These are phyloP conservation scores for Cercospora zeina DNA, from an alignment of 2,329 filamentous ascomycete species.

Conservation along the genomic window DNA sequence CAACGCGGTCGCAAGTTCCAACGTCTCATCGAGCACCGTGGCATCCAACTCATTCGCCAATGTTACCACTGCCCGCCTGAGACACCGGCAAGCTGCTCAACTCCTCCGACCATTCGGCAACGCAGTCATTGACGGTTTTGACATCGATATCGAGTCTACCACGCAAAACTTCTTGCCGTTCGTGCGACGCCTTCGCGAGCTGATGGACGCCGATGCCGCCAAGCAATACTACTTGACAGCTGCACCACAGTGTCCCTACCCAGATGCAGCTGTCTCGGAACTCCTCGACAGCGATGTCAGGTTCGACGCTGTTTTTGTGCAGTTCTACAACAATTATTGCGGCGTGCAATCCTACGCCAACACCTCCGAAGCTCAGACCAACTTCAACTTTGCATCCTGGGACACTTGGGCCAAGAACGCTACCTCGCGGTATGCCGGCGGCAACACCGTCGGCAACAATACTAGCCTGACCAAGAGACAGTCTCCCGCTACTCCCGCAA, in stretches of 20 bases:
- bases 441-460: conserved; percentile 26
- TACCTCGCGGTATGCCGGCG: conserved; percentile 25
- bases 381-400: conserved; percentile 46
- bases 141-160: conserved; percentile 69
- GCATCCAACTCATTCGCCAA: conserved; percentile 7
- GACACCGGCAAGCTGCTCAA: neutral
- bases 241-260: conserved; percentile 46
- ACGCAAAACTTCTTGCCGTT: conserved; percentile 61
- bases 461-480: conserved; percentile 7
- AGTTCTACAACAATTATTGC: conserved; percentile 54
- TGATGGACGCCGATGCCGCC: conserved; percentile 37
- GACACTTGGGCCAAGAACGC: conserved; percentile 46
- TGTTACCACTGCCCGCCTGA: neutral
- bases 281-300: conserved; percentile 63
- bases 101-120: conserved; percentile 65
- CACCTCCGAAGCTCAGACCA: conserved; percentile 53
- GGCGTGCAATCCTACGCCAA: conserved; percentile 38
- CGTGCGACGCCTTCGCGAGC: conserved; percentile 37
- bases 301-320: conserved; percentile 48
- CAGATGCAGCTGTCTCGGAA: conserved; percentile 39
- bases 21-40: neutral
- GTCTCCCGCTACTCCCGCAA: conserved; percentile 14
- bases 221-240: conserved; percentile 49
- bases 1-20: neutral
- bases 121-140: conserved; percentile 70